Conservation (phyloP, 768 basidiomycete species). For the Nidularia pulvinata region DNA sequence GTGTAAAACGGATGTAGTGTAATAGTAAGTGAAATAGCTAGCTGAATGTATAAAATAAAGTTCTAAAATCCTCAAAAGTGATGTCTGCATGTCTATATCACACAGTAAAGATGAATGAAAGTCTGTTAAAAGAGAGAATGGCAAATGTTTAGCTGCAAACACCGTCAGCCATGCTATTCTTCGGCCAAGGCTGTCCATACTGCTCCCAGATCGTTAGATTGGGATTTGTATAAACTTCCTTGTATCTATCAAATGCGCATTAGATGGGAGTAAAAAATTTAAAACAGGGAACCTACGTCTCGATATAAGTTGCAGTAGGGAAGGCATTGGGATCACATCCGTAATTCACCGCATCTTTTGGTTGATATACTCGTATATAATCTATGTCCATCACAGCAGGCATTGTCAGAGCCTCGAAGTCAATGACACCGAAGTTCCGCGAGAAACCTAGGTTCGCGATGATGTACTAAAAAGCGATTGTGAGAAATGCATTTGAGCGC, state of each 20-base stretch:
- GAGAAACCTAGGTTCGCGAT: constrained; percentile 71
- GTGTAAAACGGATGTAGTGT: too few species aligned
- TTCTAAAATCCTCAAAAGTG: too few species aligned
- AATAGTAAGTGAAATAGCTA: too few species aligned
- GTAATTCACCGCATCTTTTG: constrained; percentile 40
- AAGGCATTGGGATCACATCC: constrained; percentile 67
- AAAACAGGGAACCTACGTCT: constrained; percentile 35
- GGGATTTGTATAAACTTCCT: constrained; percentile 65
- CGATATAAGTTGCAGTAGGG: constrained; percentile 76
- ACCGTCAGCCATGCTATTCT: constrained; percentile 34
- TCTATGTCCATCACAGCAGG: constrained; percentile 67
- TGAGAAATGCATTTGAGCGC: constrained; percentile 24
- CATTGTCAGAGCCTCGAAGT: constrained; percentile 48
- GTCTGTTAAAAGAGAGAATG: too few species aligned
- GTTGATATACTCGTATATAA: constrained; percentile 75
- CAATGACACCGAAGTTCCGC: constrained; percentile 60
- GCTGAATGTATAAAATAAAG: too few species aligned
- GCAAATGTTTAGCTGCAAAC: neutral
- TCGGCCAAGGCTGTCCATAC: constrained; percentile 52
- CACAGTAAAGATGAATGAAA: too few species aligned
- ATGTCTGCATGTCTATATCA: too few species aligned
- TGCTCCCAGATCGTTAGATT: constrained; percentile 44
- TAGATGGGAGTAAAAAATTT: constrained; percentile 7
- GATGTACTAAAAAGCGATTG: constrained; percentile 43
- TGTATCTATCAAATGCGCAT: constrained; percentile 35